phyloP scores from a whole-genome alignment of 768 basidiomycete genomes.

The Rhodotorula taiwanensis region DNA sequence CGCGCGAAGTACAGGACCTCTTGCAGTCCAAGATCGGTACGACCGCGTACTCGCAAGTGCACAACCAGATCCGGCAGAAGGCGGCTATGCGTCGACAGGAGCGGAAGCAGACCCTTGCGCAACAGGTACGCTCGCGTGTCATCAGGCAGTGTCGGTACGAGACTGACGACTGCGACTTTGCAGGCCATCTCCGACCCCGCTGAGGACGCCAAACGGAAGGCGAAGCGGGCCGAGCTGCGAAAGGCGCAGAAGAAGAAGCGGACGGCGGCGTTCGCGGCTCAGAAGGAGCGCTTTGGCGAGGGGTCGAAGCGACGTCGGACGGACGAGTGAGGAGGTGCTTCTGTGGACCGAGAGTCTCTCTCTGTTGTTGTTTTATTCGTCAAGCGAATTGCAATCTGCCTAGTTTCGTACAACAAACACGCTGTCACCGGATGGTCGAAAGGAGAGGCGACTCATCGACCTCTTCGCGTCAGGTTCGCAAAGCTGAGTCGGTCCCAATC shows the following conservation, averaged over 20 bases:
- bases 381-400: background rate
- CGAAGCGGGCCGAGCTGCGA: slow-evolving; percentile 33
- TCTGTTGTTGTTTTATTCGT: background rate
- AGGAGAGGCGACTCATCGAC: background rate
- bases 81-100: slow-evolving; percentile 62
- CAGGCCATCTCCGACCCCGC: slow-evolving; percentile 37
- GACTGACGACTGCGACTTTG: background rate
- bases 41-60: slow-evolving; percentile 69
- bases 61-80: slow-evolving; percentile 72
- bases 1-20: slow-evolving; percentile 76
- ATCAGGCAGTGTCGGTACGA: slow-evolving; percentile 44
- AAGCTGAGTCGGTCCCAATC: slow-evolving; percentile 7
- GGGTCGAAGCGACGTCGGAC: slow-evolving; percentile 19
- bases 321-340: background rate
- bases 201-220: slow-evolving; percentile 33
- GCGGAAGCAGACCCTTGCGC: slow-evolving; percentile 58
- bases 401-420: background rate
- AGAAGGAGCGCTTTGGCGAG: slow-evolving; percentile 25
- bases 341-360: background rate
- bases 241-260: slow-evolving; percentile 34
- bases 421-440: no score
- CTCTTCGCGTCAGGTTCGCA: background rate
- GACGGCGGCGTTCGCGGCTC: slow-evolving; percentile 29
- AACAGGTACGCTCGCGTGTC: slow-evolving; percentile 45
- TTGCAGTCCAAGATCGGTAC: slow-evolving; percentile 79